A percentile compares a stretch with the other conserved stretches of the same genome.
Conservation (phyloP, 768 basidiomycete species). For the Lanmaoa pseudosensibilis region DNA sequence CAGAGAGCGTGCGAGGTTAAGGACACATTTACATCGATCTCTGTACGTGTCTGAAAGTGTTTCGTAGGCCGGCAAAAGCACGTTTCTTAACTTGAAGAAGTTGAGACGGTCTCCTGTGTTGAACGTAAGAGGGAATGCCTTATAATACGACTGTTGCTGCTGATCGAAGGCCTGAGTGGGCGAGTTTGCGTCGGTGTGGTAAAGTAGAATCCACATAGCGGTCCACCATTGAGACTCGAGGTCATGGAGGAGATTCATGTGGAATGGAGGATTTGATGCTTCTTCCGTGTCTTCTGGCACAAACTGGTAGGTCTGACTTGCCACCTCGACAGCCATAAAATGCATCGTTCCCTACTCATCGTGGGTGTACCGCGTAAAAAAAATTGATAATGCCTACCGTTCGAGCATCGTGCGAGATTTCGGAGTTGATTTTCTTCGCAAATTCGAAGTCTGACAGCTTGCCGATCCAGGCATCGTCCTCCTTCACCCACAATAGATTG, state of each 20-base stretch:
- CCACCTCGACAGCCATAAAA: slow-evolving; percentile 17
- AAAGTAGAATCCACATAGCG: slow-evolving; percentile 6
- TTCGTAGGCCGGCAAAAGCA: not conserved
- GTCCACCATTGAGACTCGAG: slow-evolving; percentile 16
- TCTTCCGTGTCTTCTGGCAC: not conserved
- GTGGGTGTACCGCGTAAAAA: not conserved
- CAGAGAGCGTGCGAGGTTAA: not conserved
- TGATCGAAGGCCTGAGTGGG: no score
- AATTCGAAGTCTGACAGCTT: slow-evolving; percentile 17
- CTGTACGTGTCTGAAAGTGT: not conserved
- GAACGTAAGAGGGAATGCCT: not conserved
- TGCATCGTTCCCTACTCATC: slow-evolving; percentile 8
- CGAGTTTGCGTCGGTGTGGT: not conserved
- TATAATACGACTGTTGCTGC: no score
- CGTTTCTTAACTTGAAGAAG: not conserved
- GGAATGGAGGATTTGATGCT: not conserved
- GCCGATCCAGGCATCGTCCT: not conserved
- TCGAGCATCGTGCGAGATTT: not conserved
- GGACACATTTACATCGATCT: not conserved
- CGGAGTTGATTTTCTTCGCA: not conserved
- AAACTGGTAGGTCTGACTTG: not conserved
- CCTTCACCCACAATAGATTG: not conserved
- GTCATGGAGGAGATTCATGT: slow-evolving; percentile 18
- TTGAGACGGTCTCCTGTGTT: not conserved
- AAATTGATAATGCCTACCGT: slow-evolving; percentile 1